These are phyloP conservation scores for Fusarium clavum DNA, from an alignment of 2,329 filamentous ascomycete species.

Conservation along the genomic window DNA sequence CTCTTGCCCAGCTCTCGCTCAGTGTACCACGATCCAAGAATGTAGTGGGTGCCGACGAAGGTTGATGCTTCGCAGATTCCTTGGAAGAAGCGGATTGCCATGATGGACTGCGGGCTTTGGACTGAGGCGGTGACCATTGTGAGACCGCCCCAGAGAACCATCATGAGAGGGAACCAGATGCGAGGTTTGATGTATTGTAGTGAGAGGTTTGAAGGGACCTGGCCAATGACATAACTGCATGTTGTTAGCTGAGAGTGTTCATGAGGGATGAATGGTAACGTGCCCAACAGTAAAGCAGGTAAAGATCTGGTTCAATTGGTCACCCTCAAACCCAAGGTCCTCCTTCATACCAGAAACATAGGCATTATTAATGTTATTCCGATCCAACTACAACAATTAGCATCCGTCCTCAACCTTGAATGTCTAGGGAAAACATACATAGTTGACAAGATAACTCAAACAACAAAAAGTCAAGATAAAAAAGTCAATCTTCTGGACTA, in stretches of 20 bases:
- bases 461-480: conserved; percentile 74
- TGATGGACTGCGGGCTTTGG: conserved; percentile 52
- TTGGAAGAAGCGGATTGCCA: conserved; percentile 56
- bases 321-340: conserved; percentile 59
- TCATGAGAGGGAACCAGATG: conserved; percentile 73
- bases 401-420: background rate
- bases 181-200: conserved; percentile 72
- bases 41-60: conserved; percentile 57
- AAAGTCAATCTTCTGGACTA: conserved; percentile 71
- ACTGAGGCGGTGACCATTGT: conserved; percentile 66
- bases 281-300: conserved; percentile 55
- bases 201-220: conserved; percentile 70
- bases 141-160: conserved; percentile 71
- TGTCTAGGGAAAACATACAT: conserved; percentile 51
- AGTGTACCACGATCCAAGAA: conserved; percentile 68
- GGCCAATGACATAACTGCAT: conserved; percentile 61
- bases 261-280: background rate
- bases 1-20: conserved; percentile 71
- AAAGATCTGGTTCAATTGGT: conserved; percentile 54
- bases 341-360: conserved; percentile 61
- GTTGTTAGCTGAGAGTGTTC: background rate
- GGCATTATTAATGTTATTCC: conserved; percentile 55
- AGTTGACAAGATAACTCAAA: conserved; percentile 67
- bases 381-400: conserved; percentile 48
- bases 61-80: conserved; percentile 55